Evolutionary conservation across 768 basidiomycete species (phyloP).

Genomic region (Mycena sanguinolenta): DNA sequence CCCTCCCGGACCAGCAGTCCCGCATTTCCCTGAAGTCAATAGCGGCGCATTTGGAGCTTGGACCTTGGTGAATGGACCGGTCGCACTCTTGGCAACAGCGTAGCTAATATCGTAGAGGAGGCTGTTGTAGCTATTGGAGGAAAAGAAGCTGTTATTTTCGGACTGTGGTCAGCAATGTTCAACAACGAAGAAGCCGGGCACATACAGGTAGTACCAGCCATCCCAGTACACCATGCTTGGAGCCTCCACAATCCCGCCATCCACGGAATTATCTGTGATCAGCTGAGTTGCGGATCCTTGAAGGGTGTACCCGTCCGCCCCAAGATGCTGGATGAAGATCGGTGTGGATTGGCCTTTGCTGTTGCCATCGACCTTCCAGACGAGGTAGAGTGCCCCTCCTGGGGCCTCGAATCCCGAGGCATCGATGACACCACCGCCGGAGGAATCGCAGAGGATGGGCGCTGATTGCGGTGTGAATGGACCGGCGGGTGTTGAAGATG

Average conservation of each 20-base stretch:
- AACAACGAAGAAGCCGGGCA: background rate
- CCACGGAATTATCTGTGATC: background rate
- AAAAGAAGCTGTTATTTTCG: too few species aligned
- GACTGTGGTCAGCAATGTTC: background rate
- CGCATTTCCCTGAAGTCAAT: background rate
- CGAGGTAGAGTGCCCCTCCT: background rate
- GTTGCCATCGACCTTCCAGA: slow-evolving; percentile 10
- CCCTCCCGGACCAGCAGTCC: background rate
- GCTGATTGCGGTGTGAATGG: background rate
- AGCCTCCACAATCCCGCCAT: slow-evolving; percentile 1
- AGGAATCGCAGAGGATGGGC: background rate
- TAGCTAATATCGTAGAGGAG: background rate
- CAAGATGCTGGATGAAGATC: slow-evolving; percentile 3
- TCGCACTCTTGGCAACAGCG: slow-evolving; percentile 1
- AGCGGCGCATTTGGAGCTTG: background rate
- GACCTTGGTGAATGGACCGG: slow-evolving; percentile 1
- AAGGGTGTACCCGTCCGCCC: background rate
- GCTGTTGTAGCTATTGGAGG: background rate
- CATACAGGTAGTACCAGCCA: background rate
- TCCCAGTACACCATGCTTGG: background rate
- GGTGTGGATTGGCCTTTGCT: background rate
- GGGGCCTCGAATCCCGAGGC: background rate
- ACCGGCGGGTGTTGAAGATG: background rate
- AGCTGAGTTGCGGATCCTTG: background rate
- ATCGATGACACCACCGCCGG: background rate